A percentile compares a stretch with the other conserved stretches of the same genome.
These are phyloP conservation scores for Haemoproteus tartakovskyi DNA, from an alignment of 169 alveolate genomes.

Conservation along the genomic window DNA sequence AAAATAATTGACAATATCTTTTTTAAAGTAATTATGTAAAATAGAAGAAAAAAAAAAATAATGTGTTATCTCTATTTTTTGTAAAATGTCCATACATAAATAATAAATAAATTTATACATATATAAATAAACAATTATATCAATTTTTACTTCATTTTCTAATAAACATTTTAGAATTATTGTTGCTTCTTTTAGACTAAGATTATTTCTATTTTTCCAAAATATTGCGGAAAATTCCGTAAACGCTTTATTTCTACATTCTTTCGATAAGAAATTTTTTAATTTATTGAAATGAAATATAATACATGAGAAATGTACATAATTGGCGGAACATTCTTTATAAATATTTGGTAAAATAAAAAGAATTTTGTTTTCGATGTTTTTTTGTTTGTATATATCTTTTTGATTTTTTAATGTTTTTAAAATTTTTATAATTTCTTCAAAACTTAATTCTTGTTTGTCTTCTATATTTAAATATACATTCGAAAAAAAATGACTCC, in stretches of 20 bases:
- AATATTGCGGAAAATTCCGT: constrained; percentile 14
- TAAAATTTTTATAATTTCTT: constrained; percentile 19
- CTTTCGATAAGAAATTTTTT: constrained; percentile 18
- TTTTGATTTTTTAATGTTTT: constrained; percentile 7
- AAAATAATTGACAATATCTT: constrained; percentile 9
- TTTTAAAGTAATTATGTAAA: constrained; percentile 16
- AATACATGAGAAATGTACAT: constrained; percentile 50
- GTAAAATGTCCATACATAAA: constrained; percentile 31
- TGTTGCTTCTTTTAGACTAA: constrained; percentile 40
- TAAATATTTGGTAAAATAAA: constrained; percentile 31
- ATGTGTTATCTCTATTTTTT: neutral
- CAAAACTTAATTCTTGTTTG: constrained; percentile 18
- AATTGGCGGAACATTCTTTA: constrained; percentile 40
- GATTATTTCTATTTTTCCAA: constrained; percentile 2
- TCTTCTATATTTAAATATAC: neutral
- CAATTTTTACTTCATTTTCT: constrained; percentile 16
- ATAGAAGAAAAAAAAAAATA: constrained; percentile 7
- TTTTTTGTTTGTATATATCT: constrained; percentile 3
- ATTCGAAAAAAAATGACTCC: too few species aligned
- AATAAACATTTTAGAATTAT: constrained; percentile 44
- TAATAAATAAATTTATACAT: constrained; percentile 22
- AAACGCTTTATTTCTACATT: constrained; percentile 20
- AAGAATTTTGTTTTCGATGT: constrained; percentile 19
- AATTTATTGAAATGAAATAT: constrained; percentile 32
- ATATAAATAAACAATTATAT: constrained; percentile 27